Evolutionary conservation across 345 rosid genomes (phyloP).

Genomic region (Salix dunnii): DNA sequence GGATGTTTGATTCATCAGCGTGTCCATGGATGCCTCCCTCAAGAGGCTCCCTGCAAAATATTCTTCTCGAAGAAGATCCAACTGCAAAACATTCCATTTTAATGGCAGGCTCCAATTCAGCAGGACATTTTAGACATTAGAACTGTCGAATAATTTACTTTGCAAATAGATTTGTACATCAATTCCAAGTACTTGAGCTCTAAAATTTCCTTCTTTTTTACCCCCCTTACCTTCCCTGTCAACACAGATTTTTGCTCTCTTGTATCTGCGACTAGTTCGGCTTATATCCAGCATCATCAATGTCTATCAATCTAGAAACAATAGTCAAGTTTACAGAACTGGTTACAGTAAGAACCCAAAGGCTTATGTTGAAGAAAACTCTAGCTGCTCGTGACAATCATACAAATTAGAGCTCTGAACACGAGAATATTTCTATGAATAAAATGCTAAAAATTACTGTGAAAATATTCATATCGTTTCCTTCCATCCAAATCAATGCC

Average conservation of each 20-base stretch:
- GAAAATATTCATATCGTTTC: background rate
- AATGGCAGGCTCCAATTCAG: background rate
- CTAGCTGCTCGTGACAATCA: background rate
- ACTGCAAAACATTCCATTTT: background rate
- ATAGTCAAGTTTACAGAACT: background rate
- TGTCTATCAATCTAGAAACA: no score
- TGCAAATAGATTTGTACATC: background rate
- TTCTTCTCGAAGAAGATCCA: background rate
- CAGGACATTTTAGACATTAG: background rate
- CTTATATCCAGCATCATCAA: no score
- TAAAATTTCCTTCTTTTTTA: no score
- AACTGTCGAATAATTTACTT: background rate
- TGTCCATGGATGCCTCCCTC: conserved; percentile 11
- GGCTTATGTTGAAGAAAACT: background rate
- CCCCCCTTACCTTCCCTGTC: background rate
- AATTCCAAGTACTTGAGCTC: background rate
- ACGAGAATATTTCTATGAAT: background rate
- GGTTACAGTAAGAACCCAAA: no score
- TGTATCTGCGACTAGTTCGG: no score
- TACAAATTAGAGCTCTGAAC: background rate
- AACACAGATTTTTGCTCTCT: background rate
- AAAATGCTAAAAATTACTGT: background rate
- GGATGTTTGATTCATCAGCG: background rate
- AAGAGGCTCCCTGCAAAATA: background rate
- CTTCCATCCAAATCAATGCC: background rate